phyloP scores from a whole-genome alignment of 192 early-diverging fungal genomes.

The Dissophora globulifera region DNA sequence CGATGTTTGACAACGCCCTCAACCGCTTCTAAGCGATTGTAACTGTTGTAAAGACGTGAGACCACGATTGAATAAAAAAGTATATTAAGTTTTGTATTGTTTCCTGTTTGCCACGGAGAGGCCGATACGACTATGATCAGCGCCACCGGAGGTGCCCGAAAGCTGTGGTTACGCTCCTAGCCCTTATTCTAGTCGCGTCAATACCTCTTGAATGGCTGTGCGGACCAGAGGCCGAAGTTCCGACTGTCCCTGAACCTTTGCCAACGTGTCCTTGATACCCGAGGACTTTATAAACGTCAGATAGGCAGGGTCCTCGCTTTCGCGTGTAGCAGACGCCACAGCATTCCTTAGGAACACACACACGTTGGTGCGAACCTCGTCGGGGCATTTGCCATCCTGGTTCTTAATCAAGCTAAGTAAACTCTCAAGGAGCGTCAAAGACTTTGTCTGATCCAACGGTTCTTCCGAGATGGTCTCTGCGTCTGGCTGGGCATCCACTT shows the following conservation, averaged over 20 bases:
- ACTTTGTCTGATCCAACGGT: constrained; percentile 13
- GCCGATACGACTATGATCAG: no score
- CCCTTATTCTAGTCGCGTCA: constrained; percentile 21
- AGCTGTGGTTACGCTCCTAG: no score
- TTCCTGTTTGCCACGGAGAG: no score
- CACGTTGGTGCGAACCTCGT: constrained; percentile 62
- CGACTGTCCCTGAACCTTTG: constrained; percentile 5
- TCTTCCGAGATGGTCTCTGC: constrained; percentile 13
- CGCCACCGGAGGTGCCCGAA: no score
- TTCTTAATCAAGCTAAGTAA: constrained; percentile 53
- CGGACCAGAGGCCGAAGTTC: constrained; percentile 25
- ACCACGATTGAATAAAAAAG: no score
- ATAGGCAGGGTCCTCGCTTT: constrained; percentile 27
- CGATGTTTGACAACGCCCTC: constrained; percentile 58
- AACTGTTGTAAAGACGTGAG: no score
- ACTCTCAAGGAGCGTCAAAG: constrained; percentile 50
- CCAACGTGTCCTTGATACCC: constrained; percentile 32
- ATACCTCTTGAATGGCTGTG: constrained; percentile 26
- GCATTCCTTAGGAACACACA: constrained; percentile 60
- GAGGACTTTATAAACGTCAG: constrained; percentile 31
- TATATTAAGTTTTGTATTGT: no score
- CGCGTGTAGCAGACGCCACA: constrained; percentile 24
- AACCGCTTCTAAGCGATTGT: constrained; percentile 43
- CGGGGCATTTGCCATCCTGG: constrained; percentile 52
- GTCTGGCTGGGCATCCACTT: constrained; percentile 9